phyloP scores from a whole-genome alignment of 1,139 yeast species.

The Spathaspora sp. region DNA sequence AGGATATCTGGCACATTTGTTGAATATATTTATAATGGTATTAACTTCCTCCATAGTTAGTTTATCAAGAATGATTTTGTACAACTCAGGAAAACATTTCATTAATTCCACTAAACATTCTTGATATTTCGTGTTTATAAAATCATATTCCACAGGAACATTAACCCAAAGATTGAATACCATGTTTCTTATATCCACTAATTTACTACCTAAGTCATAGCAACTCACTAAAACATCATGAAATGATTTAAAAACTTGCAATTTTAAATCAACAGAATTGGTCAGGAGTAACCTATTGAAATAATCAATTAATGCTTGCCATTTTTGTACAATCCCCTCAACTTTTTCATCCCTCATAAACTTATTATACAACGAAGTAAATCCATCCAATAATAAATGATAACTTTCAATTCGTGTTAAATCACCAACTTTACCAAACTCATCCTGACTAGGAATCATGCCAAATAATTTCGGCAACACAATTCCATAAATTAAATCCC shows the following conservation, averaged over 20 bases:
- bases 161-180: slow-evolving; percentile 65
- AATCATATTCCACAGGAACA: slow-evolving; percentile 59
- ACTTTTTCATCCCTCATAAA: slow-evolving; percentile 32
- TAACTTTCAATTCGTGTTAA: slow-evolving; percentile 59
- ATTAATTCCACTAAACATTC: slow-evolving; percentile 54
- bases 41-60: slow-evolving; percentile 36
- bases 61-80: slow-evolving; percentile 29
- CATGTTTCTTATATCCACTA: slow-evolving; percentile 31
- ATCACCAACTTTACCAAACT: slow-evolving; percentile 5
- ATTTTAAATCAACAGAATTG: slow-evolving; percentile 48
- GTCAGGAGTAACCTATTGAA: slow-evolving; percentile 37
- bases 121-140: slow-evolving; percentile 52
- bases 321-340: slow-evolving; percentile 24
- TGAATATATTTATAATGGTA: slow-evolving; percentile 47
- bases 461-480: slow-evolving; percentile 42
- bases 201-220: slow-evolving; percentile 1
- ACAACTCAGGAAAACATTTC: slow-evolving; percentile 49
- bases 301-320: slow-evolving; percentile 55
- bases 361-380: slow-evolving; percentile 49
- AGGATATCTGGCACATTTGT: slow-evolving; percentile 67
- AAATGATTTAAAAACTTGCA: slow-evolving; percentile 52
- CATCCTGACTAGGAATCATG: slow-evolving; percentile 16
- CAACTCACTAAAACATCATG: slow-evolving; percentile 40
- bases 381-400: slow-evolving; percentile 56
- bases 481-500: slow-evolving; percentile 54